Percentiles rank a stretch among this genome's conserved stretches.
phyloP scores from a whole-genome alignment of 805 yeast species.

The Scheffersomyces spartinae region DNA sequence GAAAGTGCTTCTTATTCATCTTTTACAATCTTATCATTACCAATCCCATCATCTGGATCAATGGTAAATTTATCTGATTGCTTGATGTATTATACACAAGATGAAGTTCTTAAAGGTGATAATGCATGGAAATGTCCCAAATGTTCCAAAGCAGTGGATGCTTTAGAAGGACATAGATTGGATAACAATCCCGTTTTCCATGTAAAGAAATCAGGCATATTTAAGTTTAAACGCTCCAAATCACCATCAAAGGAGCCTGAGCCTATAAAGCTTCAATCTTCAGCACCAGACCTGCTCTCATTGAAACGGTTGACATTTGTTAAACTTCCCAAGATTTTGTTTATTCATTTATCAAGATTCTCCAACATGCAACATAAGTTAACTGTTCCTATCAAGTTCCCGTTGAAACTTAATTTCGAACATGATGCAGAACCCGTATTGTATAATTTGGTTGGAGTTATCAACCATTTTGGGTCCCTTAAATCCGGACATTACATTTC shows the following conservation, averaged over 20 bases:
- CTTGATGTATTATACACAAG: conserved; percentile 46
- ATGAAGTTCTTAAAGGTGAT: conserved; percentile 58
- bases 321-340: conserved; percentile 24
- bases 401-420: conserved; percentile 39
- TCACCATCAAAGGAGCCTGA: conserved; percentile 2
- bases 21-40: conserved; percentile 51
- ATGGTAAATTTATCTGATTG: conserved; percentile 49
- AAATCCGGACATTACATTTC: conserved; percentile 73
- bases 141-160: conserved; percentile 30
- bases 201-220: conserved; percentile 18
- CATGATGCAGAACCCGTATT: conserved; percentile 22
- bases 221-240: conserved; percentile 4
- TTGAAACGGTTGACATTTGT: conserved; percentile 16
- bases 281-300: conserved; percentile 15
- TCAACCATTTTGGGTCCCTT: conserved; percentile 61
- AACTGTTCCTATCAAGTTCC: conserved; percentile 41
- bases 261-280: conserved; percentile 5
- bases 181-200: conserved; percentile 27
- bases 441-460: conserved; percentile 50
- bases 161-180: conserved; percentile 12
- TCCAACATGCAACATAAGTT: conserved; percentile 43
- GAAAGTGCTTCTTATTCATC: conserved; percentile 49
- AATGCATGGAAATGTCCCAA: conserved; percentile 82
- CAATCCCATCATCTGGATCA: conserved; percentile 35
- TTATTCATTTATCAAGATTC: conserved; percentile 30